These are phyloP conservation scores for Paracoccidioides brasiliensis DNA, from an alignment of 2,329 filamentous ascomycete species.

Conservation along the genomic window DNA sequence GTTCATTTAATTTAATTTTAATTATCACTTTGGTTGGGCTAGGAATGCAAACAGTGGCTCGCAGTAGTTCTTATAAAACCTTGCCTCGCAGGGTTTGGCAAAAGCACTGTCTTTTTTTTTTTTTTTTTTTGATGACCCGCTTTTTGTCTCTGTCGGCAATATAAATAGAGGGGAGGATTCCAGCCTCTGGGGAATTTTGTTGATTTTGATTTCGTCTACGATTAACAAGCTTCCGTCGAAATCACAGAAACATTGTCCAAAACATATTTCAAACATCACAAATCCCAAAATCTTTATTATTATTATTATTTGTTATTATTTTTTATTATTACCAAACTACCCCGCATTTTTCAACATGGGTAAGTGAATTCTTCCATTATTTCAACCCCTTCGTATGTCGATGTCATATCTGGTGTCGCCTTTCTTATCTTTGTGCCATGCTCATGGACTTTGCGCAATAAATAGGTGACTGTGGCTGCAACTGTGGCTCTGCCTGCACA, in stretches of 20 bases:
- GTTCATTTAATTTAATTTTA: not conserved
- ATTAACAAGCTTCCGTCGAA: not conserved
- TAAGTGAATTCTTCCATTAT: not conserved
- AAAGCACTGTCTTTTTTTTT: not conserved
- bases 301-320: not conserved
- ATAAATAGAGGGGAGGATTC: not conserved
- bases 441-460: not conserved
- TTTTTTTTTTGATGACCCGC: not conserved
- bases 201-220: not conserved
- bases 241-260: not conserved
- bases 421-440: not conserved
- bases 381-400: not conserved
- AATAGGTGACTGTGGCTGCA: constrained; percentile 4
- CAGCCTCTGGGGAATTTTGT: not conserved
- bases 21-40: not conserved
- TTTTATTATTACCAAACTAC: not conserved
- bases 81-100: not conserved
- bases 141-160: not conserved
- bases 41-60: not conserved
- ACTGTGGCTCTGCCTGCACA: constrained; percentile 1
- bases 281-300: too few relatives aligned
- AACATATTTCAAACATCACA: not conserved
- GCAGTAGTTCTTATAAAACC: too few relatives aligned
- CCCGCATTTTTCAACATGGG: constrained; percentile 3
- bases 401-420: not conserved